Evolutionary conservation across 2,329 filamentous ascomycete genomes (phyloP), one percentile per base, ranked within the genome.

Genomic region (Emergomyces orientalis): DNA sequence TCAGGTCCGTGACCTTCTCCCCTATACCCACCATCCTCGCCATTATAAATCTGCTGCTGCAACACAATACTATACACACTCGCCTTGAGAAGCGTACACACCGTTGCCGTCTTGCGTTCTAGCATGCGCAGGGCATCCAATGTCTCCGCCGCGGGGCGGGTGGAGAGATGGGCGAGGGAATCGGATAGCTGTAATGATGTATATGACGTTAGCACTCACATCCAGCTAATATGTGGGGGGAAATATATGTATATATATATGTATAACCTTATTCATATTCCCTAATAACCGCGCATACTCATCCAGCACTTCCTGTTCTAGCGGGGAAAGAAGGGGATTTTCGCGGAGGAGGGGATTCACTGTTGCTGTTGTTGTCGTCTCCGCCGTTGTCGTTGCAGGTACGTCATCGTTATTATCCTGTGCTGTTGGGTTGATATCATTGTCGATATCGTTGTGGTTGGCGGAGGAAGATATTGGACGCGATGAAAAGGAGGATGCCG

Each of bases 31-130:
- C 59, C 67, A 65, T 69, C 73, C 67, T 72, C 72, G 69, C 76
- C 88, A 76, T 87, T 89, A 66, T 88, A 87, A 71, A 96, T 91
- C 83, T 97, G 90, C 82, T 97, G 93, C 83, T 99, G 93, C 79
- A 99, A 76, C 65, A 99, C 92, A 79, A 99, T 99, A 73, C 90
- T 96, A 79, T 99, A 99, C 67, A 99, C 94, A 76, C 93, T 97
- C 22, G 94, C 93, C 80, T 99, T 99, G 73, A 99, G 83, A 73
- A 97, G 78, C 66, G 94, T 99, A 76, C 96, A 97, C 27, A 97
- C 93, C 62, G 96, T 81, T 68, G 91, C 91, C 52, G 93, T 97
- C 81, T 97, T 97, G 69, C 94, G 83, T 80, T 99, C 94, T 62
- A 99, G 81, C 52, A 92, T 87, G 61, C 94, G 82, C 69, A 99